Base-by-base conservation (phyloP, 2,329 filamentous ascomycete genomes). In the Verticillium alfalfae region DNA sequence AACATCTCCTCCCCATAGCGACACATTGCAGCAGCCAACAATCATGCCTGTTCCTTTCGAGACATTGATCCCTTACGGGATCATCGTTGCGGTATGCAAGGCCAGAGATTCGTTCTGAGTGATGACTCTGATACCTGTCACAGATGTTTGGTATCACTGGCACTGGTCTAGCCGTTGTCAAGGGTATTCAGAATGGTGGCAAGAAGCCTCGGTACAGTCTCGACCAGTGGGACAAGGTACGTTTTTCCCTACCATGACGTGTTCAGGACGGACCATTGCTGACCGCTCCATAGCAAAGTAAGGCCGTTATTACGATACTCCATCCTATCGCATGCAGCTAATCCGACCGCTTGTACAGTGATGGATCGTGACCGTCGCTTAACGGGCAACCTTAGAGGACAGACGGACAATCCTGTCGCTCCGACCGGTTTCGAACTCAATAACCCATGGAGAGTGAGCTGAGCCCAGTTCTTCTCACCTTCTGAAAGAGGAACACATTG, bases 81-180 rank as follows among this genome's bases (percentile, higher is more conserved):
- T 88, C 79, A 84, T 88, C 73, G 73, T 85, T 69, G 79, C 75
- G 70, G 85, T 88, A 81, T 74, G 84, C 49, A 56, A 61, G 57
- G 41, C 26, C n/a, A 56, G 41, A 37, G 16, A 18, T 37, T 5
- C 57, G 34, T 22, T 12, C 22, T 37, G 16, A 59, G 34, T 26
- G 22, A 10, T 18, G n/a, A 15, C 13, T 39, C 58, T 60, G 49
- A 56, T 9, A 10, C 18, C 31, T 7, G 5, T 37, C 13, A n/a
- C 70, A 88, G 86, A 88, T 88, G 86, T 88, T 88, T 66, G 84
- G 84, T 64, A 75, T 82, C 62, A 81, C 84, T 57, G 86, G 86
- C 64, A 81, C 81, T 58, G 85, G 85, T 34, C 69, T 88, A 66
- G 81, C 82, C 45, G 81, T 81, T 66, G 75, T 88, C 67, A 83